These are phyloP conservation scores for Suillus luteus DNA, from an alignment of 768 basidiomycete genomes.

Conservation along the genomic window DNA sequence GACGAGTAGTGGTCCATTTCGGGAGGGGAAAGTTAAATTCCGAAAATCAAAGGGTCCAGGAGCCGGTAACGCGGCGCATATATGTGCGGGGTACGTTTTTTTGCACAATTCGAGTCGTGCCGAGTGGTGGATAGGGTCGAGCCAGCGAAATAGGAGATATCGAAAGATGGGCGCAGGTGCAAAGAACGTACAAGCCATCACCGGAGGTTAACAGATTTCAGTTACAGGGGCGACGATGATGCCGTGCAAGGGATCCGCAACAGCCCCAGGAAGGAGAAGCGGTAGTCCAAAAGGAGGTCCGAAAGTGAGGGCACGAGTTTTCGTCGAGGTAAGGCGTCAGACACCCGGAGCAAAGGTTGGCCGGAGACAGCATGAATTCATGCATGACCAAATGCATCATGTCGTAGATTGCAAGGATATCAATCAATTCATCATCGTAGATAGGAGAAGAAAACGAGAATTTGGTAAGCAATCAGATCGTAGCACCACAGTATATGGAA, in stretches of 20 bases:
- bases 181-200: constrained; percentile 2
- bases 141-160: constrained; percentile 1
- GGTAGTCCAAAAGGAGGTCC: background rate
- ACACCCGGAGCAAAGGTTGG: constrained; percentile 23
- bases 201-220: constrained; percentile 28
- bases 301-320: constrained; percentile 7
- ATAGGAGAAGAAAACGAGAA: constrained; percentile 16
- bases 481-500: background rate
- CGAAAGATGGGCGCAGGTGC: constrained; percentile 2
- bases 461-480: constrained; percentile 24
- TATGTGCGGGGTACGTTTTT: constrained; percentile 9
- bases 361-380: constrained; percentile 21
- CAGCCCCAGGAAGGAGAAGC: constrained; percentile 7
- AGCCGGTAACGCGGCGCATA: constrained; percentile 10
- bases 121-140: constrained; percentile 2
- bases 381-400: constrained; percentile 20
- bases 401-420: constrained; percentile 15
- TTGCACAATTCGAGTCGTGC: background rate
- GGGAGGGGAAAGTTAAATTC: constrained; percentile 16
- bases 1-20: constrained; percentile 15
- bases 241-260: constrained; percentile 4
- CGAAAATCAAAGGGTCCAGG: constrained; percentile 11
- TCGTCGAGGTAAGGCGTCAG: constrained; percentile 6
- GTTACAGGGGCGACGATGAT: constrained; percentile 27
- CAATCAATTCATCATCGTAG: constrained; percentile 13